Percentiles rank a stretch among this genome's conserved stretches.
Evolutionary conservation across 1,284 basidiomycete species (phyloP).

Genomic region (Puccinia polysora): DNA sequence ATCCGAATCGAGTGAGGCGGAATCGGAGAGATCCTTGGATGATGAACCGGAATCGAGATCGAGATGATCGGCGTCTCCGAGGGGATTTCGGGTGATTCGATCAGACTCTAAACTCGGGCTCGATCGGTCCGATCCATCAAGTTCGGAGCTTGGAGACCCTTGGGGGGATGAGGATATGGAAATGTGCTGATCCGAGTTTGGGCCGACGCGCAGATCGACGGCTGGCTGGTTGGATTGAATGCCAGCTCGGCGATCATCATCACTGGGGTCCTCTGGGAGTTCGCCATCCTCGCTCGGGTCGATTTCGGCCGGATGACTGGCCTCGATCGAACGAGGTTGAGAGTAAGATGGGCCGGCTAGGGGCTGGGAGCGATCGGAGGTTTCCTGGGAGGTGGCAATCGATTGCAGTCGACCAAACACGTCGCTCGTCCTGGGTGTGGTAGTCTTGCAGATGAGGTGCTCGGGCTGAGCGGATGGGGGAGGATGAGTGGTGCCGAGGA

Average conservation of each 20-base stretch:
- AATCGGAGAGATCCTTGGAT: no score
- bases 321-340: neutral
- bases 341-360: neutral
- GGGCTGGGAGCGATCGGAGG: neutral
- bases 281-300: neutral
- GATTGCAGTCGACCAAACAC: conserved; percentile 18
- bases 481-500: conserved; percentile 7
- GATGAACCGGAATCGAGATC: no score
- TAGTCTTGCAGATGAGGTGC: neutral
- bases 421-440: conserved; percentile 4
- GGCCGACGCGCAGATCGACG: no score
- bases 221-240: neutral
- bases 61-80: no score
- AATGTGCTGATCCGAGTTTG: no score
- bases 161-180: no score
- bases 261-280: neutral
- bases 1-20: no score
- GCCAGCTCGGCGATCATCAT: conserved; percentile 1
- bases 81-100: no score
- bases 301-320: neutral
- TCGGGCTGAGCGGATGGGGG: neutral
- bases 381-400: neutral
- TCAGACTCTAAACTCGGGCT: no score
- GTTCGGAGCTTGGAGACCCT: no score
- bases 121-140: no score